These are phyloP conservation scores for Silene latifolia DNA, from an alignment of 148 eudicot species.

Conservation along the genomic window DNA sequence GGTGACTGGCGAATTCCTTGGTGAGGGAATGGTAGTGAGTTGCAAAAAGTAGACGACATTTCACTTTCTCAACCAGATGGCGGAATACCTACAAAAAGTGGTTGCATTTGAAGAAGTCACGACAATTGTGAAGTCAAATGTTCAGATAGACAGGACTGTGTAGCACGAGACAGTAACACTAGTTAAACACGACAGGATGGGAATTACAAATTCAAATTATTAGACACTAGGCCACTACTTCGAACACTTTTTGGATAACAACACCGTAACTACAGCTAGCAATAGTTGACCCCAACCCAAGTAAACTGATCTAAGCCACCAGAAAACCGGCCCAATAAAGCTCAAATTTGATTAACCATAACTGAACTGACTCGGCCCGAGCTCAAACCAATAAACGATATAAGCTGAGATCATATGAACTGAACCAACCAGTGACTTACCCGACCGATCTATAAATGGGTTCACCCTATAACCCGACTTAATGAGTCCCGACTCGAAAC, in stretches of 20 bases:
- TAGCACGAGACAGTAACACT: neutral
- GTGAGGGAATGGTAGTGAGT: slow-evolving; percentile 97
- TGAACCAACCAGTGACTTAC: no score
- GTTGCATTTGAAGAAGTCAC: neutral
- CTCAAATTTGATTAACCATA: neutral
- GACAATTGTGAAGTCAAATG: neutral
- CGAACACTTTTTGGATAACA: neutral
- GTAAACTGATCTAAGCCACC: neutral
- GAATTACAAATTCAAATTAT: neutral
- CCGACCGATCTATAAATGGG: no score
- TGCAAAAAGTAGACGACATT: slow-evolving; percentile 88
- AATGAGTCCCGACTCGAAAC: neutral
- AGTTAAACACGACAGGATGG: neutral
- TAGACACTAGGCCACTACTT: neutral
- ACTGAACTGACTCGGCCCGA: neutral
- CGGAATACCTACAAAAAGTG: slow-evolving; percentile 62
- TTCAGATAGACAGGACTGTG: neutral
- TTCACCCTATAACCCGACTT: neutral
- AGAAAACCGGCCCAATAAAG: neutral
- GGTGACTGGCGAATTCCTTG: slow-evolving; percentile 90
- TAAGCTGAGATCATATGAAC: neutral
- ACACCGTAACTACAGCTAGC: neutral
- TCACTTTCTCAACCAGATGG: slow-evolving; percentile 83
- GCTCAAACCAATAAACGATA: neutral
- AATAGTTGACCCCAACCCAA: neutral